Conservation (phyloP, 495 filamentous ascomycete genomes). For the Parachaetomium inaequale region DNA sequence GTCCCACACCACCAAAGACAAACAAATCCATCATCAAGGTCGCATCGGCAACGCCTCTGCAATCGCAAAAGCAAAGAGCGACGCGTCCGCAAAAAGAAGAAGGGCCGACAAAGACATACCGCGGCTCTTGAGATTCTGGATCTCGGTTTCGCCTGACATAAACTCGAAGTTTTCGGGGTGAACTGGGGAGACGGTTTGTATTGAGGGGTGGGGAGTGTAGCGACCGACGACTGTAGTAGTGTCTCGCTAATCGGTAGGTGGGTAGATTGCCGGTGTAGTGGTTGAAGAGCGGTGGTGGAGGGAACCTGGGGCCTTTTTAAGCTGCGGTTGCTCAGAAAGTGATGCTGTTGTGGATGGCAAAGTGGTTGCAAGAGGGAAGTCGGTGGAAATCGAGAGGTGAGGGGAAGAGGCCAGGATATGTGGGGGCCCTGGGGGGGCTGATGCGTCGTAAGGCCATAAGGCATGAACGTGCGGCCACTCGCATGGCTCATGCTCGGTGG, state of each 20-base stretch:
- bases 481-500: neutral
- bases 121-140: conserved; percentile 90
- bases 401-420: conserved; percentile 27
- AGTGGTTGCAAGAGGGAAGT: conserved; percentile 23
- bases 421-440: conserved; percentile 14
- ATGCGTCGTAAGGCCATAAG: conserved; percentile 28
- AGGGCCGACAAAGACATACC: conserved; percentile 56
- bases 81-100: neutral
- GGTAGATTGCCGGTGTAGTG: conserved; percentile 13
- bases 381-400: conserved; percentile 22
- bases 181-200: conserved; percentile 43
- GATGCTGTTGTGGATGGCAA: conserved; percentile 30
- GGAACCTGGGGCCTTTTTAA: neutral
- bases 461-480: conserved; percentile 23
- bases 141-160: conserved; percentile 95
- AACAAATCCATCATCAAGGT: neutral
- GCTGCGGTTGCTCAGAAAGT: conserved; percentile 17
- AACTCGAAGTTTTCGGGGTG: conserved; percentile 63
- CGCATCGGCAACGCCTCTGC: neutral
- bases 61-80: neutral
- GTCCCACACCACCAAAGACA: neutral
- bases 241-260: conserved; percentile 31
- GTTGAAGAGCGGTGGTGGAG: neutral
- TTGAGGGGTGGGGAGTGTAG: conserved; percentile 35
- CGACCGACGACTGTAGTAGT: conserved; percentile 44